A percentile compares a stretch with the other conserved stretches of the same genome.
phyloP scores from a whole-genome alignment of 2,329 filamentous ascomycete species.

The Dactylellina drechsleri region DNA sequence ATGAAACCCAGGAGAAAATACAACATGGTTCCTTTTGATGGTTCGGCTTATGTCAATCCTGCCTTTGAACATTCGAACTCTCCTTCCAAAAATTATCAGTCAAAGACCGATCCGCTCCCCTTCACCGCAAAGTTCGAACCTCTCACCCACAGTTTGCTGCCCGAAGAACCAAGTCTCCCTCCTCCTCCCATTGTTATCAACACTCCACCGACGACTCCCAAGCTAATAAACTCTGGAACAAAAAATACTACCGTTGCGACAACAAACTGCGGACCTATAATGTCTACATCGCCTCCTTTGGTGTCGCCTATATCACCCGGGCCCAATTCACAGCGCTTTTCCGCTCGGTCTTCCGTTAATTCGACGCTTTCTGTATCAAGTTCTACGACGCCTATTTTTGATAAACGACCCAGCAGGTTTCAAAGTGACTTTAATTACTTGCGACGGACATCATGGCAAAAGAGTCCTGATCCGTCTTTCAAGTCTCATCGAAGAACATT shows the following conservation, averaged over 20 bases:
- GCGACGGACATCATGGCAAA: conserved; percentile 23
- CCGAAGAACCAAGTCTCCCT: conserved; percentile 33
- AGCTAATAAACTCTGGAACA: neutral
- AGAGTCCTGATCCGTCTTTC: conserved; percentile 41
- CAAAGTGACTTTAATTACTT: conserved; percentile 36
- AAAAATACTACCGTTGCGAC: neutral
- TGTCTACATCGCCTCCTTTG: conserved; percentile 25
- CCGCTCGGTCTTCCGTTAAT: conserved; percentile 6
- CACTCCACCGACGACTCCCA: neutral
- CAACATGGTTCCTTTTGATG: conserved; percentile 32
- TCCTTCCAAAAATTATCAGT: conserved; percentile 1
- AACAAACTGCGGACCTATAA: conserved; percentile 2
- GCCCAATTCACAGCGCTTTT: neutral
- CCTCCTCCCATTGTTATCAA: conserved; percentile 23
- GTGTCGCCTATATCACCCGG: conserved; percentile 28
- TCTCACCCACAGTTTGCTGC: conserved; percentile 31
- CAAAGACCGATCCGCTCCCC: conserved; percentile 43
- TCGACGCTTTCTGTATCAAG: conserved; percentile 16
- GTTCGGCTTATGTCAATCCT: conserved; percentile 28
- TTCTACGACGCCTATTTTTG: conserved; percentile 21
- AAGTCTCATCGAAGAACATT: conserved; percentile 35
- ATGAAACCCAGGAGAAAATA: conserved; percentile 35
- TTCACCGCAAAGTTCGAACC: conserved; percentile 45
- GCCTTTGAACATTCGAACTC: conserved; percentile 22
- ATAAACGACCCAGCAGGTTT: conserved; percentile 41